A percentile compares a stretch with the other conserved stretches of the same genome.
Conservation (phyloP, 208 protist species). For the Wallacemonas rigidus region DNA sequence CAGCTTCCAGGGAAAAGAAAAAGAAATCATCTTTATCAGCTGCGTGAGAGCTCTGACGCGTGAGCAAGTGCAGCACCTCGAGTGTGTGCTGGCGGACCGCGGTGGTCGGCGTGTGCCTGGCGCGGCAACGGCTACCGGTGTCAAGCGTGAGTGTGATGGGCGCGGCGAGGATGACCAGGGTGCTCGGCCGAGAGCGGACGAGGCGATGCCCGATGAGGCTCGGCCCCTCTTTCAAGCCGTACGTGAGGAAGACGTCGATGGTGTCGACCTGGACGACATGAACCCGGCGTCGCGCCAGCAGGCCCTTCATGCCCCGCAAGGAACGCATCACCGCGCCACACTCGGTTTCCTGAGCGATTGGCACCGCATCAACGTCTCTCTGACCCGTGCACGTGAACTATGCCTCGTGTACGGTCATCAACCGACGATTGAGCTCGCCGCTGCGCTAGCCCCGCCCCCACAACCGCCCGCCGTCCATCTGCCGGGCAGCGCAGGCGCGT, state of each 20-base stretch:
- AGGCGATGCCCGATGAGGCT: constrained; percentile 8
- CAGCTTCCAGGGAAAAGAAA: constrained; percentile 94
- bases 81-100: not conserved
- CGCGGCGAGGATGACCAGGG: no score
- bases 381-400: constrained; percentile 90
- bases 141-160: no score
- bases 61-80: constrained; percentile 6
- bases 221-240: constrained; percentile 26
- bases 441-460: constrained; percentile 13
- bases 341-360: constrained; percentile 91
- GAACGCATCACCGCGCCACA: constrained; percentile 17
- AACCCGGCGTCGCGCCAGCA: not conserved
- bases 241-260: constrained; percentile 27
- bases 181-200: not conserved
- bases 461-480: not conserved
- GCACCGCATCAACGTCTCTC: constrained; percentile 91
- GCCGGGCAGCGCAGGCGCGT: not conserved
- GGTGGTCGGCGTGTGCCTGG: no score
- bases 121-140: no score
- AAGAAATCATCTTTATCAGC: constrained; percentile 92
- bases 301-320: not conserved
- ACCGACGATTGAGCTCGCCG: constrained; percentile 39
- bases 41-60: constrained; percentile 63
- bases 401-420: constrained; percentile 75
- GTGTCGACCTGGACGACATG: not conserved